Percentiles rank a stretch among this genome's conserved stretches.
Conservation (phyloP, 2,329 filamentous ascomycete species). For the Cercospora citrullina region DNA sequence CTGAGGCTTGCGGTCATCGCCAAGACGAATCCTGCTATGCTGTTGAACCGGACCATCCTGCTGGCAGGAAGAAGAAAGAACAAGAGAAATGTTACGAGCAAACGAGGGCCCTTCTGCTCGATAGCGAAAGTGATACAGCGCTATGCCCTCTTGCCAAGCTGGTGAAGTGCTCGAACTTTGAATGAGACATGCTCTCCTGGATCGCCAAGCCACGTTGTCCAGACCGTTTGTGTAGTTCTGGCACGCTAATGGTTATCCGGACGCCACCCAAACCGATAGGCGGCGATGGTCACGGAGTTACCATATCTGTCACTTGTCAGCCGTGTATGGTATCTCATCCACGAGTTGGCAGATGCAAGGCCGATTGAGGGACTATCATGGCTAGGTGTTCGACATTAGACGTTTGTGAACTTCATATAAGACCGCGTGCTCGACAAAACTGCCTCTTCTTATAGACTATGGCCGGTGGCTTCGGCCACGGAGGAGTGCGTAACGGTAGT, state of each 20-base stretch:
- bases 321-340: neutral
- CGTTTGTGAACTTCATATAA: neutral
- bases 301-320: neutral
- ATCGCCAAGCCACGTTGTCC: slow-evolving; percentile 5
- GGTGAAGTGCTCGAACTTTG: neutral
- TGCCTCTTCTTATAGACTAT: neutral
- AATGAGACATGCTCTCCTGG: neutral
- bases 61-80: neutral
- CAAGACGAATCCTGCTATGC: neutral
- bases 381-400: neutral
- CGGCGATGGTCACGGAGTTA: neutral
- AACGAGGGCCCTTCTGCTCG: neutral
- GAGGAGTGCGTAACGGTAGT: neutral
- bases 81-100: neutral
- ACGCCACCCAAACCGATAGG: slow-evolving; percentile 1
- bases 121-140: neutral
- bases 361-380: neutral
- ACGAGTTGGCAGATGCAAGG: neutral
- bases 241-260: neutral
- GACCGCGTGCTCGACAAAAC: neutral
- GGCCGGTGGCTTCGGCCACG: neutral
- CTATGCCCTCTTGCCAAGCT: neutral
- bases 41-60: neutral
- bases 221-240: neutral
- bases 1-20: neutral